Evolutionary conservation across 768 basidiomycete species (phyloP).

Genomic region (Saitozyma podzolica): DNA sequence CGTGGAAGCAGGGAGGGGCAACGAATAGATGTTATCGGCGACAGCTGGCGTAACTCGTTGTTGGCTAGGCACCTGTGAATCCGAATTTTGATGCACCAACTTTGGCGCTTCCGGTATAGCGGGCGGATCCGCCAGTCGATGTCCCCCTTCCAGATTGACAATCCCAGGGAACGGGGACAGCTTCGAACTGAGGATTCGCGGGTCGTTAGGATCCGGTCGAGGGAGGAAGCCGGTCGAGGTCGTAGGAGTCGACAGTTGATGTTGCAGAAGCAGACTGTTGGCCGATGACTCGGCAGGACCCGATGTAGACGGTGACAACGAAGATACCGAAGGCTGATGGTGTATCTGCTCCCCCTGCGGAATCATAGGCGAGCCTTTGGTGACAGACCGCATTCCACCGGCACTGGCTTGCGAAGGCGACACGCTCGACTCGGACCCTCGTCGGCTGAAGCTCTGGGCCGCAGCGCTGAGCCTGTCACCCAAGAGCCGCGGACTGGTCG

Average conservation of each 20-base stretch:
- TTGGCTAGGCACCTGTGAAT: constrained; percentile 42
- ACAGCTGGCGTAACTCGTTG: constrained; percentile 19
- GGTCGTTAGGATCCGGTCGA: constrained; percentile 67
- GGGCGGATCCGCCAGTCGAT: constrained; percentile 1
- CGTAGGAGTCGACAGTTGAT: constrained; percentile 64
- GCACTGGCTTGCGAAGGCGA: constrained; percentile 22
- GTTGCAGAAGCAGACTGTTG: constrained; percentile 53
- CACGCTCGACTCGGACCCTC: constrained; percentile 34
- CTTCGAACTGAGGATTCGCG: constrained; percentile 73
- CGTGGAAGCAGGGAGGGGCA: constrained; percentile 22
- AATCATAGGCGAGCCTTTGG: constrained; percentile 12
- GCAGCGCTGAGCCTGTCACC: constrained; percentile 14
- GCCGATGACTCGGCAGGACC: constrained; percentile 17
- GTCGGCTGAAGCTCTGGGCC: constrained; percentile 17
- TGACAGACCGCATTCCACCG: constrained; percentile 7
- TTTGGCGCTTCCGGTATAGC: constrained; percentile 19
- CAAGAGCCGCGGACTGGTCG: constrained; percentile 26
- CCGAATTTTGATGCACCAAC: constrained; percentile 45
- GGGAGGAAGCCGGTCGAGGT: constrained; percentile 65
- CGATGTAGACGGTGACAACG: constrained; percentile 22
- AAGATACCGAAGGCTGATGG: constrained; percentile 39
- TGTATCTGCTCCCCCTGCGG: constrained; percentile 59
- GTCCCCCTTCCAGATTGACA: constrained; percentile 60
- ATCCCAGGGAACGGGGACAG: constrained; percentile 89
- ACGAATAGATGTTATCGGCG: constrained; percentile 30